Base-by-base conservation (phyloP, 2,329 filamentous ascomycete species). In the Alternaria incomplexa region DNA sequence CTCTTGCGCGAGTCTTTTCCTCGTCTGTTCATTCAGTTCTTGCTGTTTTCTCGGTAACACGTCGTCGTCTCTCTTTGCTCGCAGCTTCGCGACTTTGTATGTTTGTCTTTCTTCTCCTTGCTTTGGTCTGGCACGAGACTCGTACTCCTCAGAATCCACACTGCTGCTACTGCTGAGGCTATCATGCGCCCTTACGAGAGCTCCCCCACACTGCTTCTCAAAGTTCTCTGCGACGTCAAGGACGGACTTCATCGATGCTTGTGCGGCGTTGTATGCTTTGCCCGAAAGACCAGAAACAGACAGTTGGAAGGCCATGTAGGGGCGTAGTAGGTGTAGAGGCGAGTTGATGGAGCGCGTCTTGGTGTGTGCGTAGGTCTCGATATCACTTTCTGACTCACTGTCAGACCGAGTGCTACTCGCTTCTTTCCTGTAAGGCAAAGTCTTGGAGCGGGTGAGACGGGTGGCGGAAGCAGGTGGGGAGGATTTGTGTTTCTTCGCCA, bases 301-400 rank as follows among this genome's bases (percentile, higher is more conserved):
- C 11, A 61, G 51, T 30, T 61, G 58, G 45, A 61, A 61, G 28
- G 58, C 25, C 32, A 61, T 25, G 32, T 61, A 61, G 7, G 51
- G 51, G 23, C 30, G 44, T 32, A 61, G 9, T 17, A 56, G 32
- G 23, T 23, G 22, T 2, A 56, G 51, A 6, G 58, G 25, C 15
- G 26, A 15, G 23, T 32, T 56, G 25, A 23, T 17, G n/a, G n/a
- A 25, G 23, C n/a, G 1, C 8, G 6, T 20, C 5, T 54, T 17
- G 5, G 15, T 12, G 17, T 17, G 40, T 30, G 11, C 15, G 22
- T 17, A 1, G 15, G 36, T 40, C n/a, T 40, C 36, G 36, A 40
- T 40, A 17, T 46, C 53, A 44, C 5, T 26, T 7, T 44, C 10
- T 22, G 40, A 13, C 17, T 44, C 17, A 43, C 53, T 56, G 26